phyloP scores from a whole-genome alignment of 2,329 filamentous ascomycete species.

The Microcyclospora tardicrescens region DNA sequence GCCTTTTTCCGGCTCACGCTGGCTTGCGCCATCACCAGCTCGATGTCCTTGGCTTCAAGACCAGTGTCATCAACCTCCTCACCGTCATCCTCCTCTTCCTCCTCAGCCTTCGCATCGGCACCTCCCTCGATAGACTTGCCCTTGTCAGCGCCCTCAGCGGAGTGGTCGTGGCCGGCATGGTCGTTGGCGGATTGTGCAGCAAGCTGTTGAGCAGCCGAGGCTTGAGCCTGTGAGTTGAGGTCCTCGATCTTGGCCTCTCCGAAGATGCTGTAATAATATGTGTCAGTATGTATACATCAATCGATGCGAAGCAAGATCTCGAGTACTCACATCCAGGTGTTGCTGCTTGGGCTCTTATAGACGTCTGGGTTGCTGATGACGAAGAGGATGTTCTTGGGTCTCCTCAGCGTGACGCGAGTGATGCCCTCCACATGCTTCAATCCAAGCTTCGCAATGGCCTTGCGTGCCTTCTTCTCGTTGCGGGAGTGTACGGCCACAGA shows the following conservation, averaged over 20 bases:
- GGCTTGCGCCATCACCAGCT: conserved; percentile 97
- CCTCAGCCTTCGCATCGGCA: conserved; percentile 43
- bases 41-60: conserved; percentile 97
- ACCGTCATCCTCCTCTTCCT: conserved; percentile 75
- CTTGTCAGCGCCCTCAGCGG: conserved; percentile 66
- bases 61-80: conserved; percentile 93
- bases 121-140: conserved; percentile 53
- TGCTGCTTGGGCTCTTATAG: conserved; percentile 98
- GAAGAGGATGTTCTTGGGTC: conserved; percentile 99
- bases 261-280: conserved; percentile 59
- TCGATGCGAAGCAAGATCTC: background rate
- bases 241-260: conserved; percentile 99
- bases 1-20: conserved; percentile 96
- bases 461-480: conserved; percentile 99
- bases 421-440: conserved; percentile 94
- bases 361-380: conserved; percentile 99
- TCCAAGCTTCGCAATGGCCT: conserved; percentile 97
- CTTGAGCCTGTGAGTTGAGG: conserved; percentile 94
- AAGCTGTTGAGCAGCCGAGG: conserved; percentile 89
- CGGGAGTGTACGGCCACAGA: conserved; percentile 88
- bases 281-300: conserved; percentile 12
- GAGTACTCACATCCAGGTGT: conserved; percentile 89
- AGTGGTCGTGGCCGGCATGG: conserved; percentile 60
- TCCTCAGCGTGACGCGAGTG: conserved; percentile 91
- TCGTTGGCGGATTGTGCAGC: conserved; percentile 58